Evolutionary conservation across 495 filamentous ascomycete species (phyloP).

Genomic region (Corynascus novoguineensis): DNA sequence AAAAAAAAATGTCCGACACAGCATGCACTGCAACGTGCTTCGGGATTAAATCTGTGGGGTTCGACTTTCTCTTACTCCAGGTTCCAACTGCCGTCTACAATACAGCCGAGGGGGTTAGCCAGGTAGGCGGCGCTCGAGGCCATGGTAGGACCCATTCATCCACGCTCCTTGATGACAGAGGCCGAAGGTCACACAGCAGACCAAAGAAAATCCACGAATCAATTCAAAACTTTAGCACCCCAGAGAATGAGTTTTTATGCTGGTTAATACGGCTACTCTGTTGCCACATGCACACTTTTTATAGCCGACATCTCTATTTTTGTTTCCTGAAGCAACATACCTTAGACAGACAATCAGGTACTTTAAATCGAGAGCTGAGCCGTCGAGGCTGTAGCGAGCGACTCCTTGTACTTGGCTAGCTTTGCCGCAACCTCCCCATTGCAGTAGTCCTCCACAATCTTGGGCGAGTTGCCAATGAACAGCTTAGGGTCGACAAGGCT

Average conservation of each 20-base stretch:
- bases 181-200: background rate
- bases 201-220: background rate
- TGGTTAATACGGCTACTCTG: background rate
- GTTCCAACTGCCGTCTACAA: background rate
- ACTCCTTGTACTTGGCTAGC: conserved; percentile 25
- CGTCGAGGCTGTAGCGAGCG: conserved; percentile 19
- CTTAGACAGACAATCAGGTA: background rate
- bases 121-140: background rate
- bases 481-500: conserved; percentile 61
- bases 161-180: background rate
- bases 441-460: conserved; percentile 46
- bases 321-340: background rate
- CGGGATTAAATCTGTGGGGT: conserved; percentile 3
- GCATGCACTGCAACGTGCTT: conserved; percentile 2
- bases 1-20: background rate
- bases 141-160: background rate
- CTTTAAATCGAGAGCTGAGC: conserved; percentile 30
- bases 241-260: too few relatives aligned
- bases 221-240: too few relatives aligned
- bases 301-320: background rate
- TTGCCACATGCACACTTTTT: background rate
- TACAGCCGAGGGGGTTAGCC: background rate
- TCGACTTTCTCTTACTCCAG: background rate
- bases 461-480: conserved; percentile 56
- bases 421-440: conserved; percentile 26